A percentile compares a stretch with the other conserved stretches of the same genome.
These are phyloP conservation scores for Tylopilus intermedius DNA, from an alignment of 768 basidiomycete species.

Conservation along the genomic window DNA sequence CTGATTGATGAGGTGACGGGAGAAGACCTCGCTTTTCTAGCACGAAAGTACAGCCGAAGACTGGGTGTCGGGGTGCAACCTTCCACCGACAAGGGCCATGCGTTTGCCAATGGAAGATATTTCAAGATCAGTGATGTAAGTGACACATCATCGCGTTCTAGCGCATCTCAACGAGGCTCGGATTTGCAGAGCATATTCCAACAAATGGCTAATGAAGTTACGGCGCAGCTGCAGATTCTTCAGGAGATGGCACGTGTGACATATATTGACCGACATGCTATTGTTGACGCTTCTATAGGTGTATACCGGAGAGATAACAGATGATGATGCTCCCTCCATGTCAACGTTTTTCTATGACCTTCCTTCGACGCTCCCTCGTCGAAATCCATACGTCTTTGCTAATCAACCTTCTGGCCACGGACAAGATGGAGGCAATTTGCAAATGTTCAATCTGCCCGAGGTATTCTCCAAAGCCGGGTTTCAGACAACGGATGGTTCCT, in stretches of 20 bases:
- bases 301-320: constrained; percentile 52
- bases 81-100: constrained; percentile 50
- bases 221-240: constrained; percentile 57
- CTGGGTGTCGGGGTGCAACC: constrained; percentile 43
- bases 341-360: constrained; percentile 87
- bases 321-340: constrained; percentile 47
- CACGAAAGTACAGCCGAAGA: constrained; percentile 52
- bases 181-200: constrained; percentile 21
- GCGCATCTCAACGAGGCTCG: neutral
- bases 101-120: constrained; percentile 88
- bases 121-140: constrained; percentile 63
- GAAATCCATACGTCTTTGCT: constrained; percentile 77
- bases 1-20: constrained; percentile 25
- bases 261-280: neutral
- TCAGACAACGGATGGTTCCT: constrained; percentile 38
- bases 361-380: constrained; percentile 58
- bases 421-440: constrained; percentile 7
- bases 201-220: constrained; percentile 41
- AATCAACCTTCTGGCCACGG: constrained; percentile 32
- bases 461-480: constrained; percentile 35
- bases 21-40: constrained; percentile 38
- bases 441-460: constrained; percentile 29
- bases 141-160: constrained; percentile 2
- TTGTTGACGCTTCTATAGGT: constrained; percentile 36
- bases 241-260: constrained; percentile 59